These are phyloP conservation scores for Fusarium sacchari DNA, from an alignment of 2,329 filamentous ascomycete species.

Conservation along the genomic window DNA sequence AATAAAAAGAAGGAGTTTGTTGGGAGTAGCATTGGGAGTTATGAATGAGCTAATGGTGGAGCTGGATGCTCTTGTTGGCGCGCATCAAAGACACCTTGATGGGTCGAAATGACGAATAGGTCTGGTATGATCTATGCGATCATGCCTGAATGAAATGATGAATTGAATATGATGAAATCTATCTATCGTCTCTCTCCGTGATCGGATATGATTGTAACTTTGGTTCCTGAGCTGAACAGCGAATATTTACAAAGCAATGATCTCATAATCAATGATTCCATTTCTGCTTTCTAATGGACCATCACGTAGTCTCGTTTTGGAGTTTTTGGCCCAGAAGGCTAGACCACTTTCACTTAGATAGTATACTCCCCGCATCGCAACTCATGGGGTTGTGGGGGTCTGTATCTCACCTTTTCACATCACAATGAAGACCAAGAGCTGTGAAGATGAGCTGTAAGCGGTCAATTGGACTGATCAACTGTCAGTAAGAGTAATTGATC, in stretches of 20 bases:
- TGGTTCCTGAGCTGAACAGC: neutral
- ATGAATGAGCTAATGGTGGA: conserved; percentile 27
- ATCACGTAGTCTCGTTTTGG: neutral
- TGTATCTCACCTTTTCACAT: neutral
- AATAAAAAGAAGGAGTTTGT: conserved; percentile 9
- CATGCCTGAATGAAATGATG: conserved; percentile 19
- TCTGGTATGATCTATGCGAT: neutral
- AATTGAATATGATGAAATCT: conserved; percentile 14
- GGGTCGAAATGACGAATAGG: conserved; percentile 28
- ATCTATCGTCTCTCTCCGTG: neutral
- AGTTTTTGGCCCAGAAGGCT: neutral
- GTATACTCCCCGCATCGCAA: neutral
- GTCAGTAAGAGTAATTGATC: neutral
- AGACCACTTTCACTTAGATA: neutral
- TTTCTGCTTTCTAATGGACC: neutral
- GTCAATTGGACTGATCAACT: too few species aligned
- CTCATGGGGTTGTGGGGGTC: neutral
- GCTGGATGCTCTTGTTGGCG: conserved; percentile 8
- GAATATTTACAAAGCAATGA: neutral
- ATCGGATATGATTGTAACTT: too few species aligned
- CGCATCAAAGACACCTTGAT: conserved; percentile 36
- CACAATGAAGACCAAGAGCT: neutral
- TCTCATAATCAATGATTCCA: neutral
- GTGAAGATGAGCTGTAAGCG: neutral
- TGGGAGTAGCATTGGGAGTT: conserved; percentile 9